Evolutionary conservation across 192 early-diverging fungal species (phyloP).

Genomic region (Pilaira anomala): DNA sequence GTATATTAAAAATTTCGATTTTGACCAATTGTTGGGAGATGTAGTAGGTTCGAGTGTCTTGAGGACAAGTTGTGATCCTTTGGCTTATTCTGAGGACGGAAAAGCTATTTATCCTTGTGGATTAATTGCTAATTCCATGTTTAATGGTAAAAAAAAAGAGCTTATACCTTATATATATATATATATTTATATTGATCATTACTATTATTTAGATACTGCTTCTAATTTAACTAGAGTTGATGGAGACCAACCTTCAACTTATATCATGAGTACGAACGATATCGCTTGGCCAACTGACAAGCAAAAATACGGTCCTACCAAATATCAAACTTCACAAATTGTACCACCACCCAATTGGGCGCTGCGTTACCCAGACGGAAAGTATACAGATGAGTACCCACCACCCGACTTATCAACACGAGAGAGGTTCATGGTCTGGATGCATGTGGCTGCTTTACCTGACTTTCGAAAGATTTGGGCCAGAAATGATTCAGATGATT

Average conservation of each 20-base stretch:
- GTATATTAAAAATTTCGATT: constrained; percentile 80
- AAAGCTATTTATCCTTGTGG: constrained; percentile 84
- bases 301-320: constrained; percentile 63
- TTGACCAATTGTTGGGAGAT: constrained; percentile 70
- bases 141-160: constrained; percentile 62
- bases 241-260: constrained; percentile 28
- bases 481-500: constrained; percentile 54
- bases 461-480: constrained; percentile 95
- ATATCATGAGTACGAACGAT: constrained; percentile 56
- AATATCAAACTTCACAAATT: constrained; percentile 52
- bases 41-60: constrained; percentile 32
- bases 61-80: constrained; percentile 34
- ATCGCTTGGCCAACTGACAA: constrained; percentile 86
- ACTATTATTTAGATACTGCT: constrained; percentile 22
- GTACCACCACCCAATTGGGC: constrained; percentile 88
- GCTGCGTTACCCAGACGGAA: constrained; percentile 52
- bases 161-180: too few species aligned
- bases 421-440: constrained; percentile 94
- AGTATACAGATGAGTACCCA: constrained; percentile 38
- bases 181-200: background rate
- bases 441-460: constrained; percentile 90
- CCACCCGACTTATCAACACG: constrained; percentile 63
- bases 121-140: constrained; percentile 86
- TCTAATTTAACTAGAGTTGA: constrained; percentile 21
- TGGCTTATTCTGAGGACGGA: constrained; percentile 20